Evolutionary conservation across 1,284 basidiomycete genomes (phyloP).

Genomic region (Pseudozyma hubeiensis): DNA sequence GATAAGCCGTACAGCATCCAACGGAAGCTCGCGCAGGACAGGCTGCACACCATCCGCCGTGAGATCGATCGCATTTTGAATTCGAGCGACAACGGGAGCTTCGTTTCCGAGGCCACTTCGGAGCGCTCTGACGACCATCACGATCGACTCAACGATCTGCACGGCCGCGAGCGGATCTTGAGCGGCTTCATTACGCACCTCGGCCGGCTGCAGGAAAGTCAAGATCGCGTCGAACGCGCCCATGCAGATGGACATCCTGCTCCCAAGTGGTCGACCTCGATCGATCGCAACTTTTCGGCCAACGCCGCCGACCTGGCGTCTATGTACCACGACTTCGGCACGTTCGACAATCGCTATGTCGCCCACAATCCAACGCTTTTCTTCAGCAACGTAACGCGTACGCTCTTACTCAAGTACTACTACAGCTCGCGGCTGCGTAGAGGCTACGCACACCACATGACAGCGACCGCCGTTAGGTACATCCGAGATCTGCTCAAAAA

Average conservation of each 20-base stretch:
- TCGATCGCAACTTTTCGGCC: constrained; percentile 28
- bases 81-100: constrained; percentile 14
- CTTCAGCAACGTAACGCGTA: constrained; percentile 80
- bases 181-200: constrained; percentile 76
- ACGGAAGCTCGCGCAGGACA: constrained; percentile 75
- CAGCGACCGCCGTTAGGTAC: constrained; percentile 73
- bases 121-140: constrained; percentile 23
- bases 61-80: constrained; percentile 63
- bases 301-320: constrained; percentile 35
- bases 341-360: constrained; percentile 91
- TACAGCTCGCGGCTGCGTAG: constrained; percentile 80
- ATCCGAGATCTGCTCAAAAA: constrained; percentile 59
- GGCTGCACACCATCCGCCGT: constrained; percentile 68
- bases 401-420: constrained; percentile 91
- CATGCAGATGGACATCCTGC: constrained; percentile 21
- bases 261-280: constrained; percentile 16
- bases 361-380: constrained; percentile 87
- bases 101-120: constrained; percentile 9
- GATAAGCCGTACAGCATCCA: constrained; percentile 79
- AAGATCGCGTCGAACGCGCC: constrained; percentile 38
- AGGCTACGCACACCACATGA: constrained; percentile 88
- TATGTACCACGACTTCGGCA: constrained; percentile 79
- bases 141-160: constrained; percentile 42
- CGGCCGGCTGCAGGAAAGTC: constrained; percentile 28
- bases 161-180: constrained; percentile 71